Conservation (phyloP, 345 rosid species). For the Laguncularia racemosa region DNA sequence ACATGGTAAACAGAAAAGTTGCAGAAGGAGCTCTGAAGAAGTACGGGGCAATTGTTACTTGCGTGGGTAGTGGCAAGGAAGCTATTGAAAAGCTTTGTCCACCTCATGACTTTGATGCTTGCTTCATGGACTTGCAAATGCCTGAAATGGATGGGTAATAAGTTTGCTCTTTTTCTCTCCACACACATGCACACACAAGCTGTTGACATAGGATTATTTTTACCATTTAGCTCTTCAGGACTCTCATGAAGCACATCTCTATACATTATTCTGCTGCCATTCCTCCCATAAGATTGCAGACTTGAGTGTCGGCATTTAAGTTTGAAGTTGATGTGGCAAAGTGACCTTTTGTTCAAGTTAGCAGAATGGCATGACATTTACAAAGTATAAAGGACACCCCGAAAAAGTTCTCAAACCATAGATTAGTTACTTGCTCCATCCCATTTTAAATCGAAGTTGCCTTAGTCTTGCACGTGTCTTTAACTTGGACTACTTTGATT, state of each 20-base stretch:
- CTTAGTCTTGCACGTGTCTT: neutral
- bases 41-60: slow-evolving; percentile 74
- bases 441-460: neutral
- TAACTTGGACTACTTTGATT: neutral
- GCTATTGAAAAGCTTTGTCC: slow-evolving; percentile 65
- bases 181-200: neutral
- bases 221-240: no score
- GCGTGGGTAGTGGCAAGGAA: slow-evolving; percentile 71
- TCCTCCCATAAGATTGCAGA: no score
- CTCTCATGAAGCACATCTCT: no score
- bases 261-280: no score
- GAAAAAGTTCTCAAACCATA: no score
- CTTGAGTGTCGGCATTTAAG: no score
- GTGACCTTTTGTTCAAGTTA: no score
- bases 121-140: slow-evolving; percentile 98
- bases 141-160: slow-evolving; percentile 95
- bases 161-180: slow-evolving; percentile 4
- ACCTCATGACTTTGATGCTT: slow-evolving; percentile 78
- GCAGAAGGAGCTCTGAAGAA: slow-evolving; percentile 85
- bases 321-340: no score
- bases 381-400: no score
- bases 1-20: slow-evolving; percentile 77
- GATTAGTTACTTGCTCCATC: neutral
- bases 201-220: no score
- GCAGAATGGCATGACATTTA: no score